Evolutionary conservation across 2,329 filamentous ascomycete genomes (phyloP), one percentile per base, ranked within the genome.

Genomic region (Phaeosphaeria sp.): DNA sequence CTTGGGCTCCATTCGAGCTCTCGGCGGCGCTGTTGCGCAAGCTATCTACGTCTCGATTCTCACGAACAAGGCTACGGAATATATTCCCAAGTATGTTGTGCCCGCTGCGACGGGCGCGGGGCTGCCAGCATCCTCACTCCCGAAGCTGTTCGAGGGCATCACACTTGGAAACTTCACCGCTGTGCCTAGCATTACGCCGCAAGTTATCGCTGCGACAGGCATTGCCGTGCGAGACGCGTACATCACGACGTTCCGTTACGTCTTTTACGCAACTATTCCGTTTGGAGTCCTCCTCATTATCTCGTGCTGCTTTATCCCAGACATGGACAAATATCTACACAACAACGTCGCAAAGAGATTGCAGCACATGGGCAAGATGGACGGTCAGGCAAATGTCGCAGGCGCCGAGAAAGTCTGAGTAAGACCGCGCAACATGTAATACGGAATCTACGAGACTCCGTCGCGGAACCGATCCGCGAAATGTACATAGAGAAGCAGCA

Each of bases 1-100:
- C 25, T 71, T 82, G 47, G 80, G 79, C n/a, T 78, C 75, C 22
- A 79, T 82, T 53, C 78, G 81, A 39, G 76, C 77, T 9, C 65
- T 66, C 23, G 68, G 63, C 13, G 70, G 71, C n/a, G 66, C 71
- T 3, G 65, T 74, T 9, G 68, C 68, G 9, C 62, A 67, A 43
- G 55, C 65, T 1, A 50, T 73, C 43, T 74, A 69, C 59, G 63
- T 67, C 52, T 65, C 64, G 17, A 68, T 74, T 51, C 60, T 73
- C 11, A 71, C 59, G 15, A 70, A 61, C 46, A 70, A 71, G 42
- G 50, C 58, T 13, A 48, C 50, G 17, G 54, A 55, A 30, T 64
- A 64, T 54, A 56, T 68, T 11, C 65, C 68, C 2, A 42, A 59
- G 27, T 65, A 66, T 46, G 68, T 71, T n/a, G 41, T 60, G 11